Evolutionary conservation across 164 flowering plant genomes (phyloP).

Genomic region (Kingdonia uniflora): DNA sequence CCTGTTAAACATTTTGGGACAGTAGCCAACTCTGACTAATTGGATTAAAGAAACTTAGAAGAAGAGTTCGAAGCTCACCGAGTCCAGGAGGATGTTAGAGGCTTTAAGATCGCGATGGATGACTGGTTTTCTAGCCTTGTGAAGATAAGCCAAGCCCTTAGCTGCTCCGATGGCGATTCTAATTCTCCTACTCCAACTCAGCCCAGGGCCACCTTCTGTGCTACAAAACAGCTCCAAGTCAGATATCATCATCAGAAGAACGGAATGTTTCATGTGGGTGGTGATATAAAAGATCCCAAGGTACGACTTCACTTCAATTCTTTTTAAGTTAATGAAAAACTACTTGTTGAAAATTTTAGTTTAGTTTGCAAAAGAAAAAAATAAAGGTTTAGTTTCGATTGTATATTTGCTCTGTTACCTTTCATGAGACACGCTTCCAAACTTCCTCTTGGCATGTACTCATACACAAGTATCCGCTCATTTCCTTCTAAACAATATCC

Average conservation of each 20-base stretch:
- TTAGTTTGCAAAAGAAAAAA: too few species aligned
- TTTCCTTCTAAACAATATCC: conserved; percentile 19
- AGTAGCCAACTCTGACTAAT: background rate
- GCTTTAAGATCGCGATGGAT: conserved; percentile 29
- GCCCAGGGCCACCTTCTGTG: conserved; percentile 7
- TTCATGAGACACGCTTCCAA: conserved; percentile 22
- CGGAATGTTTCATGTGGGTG: background rate
- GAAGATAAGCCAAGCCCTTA: conserved; percentile 25
- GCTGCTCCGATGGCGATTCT: conserved; percentile 25
- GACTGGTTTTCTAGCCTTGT: conserved; percentile 14
- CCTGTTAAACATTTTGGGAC: too few species aligned
- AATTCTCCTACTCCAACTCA: conserved; percentile 25
- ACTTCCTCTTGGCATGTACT: conserved; percentile 26
- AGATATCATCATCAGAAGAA: background rate
- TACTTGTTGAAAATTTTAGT: background rate
- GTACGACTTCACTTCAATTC: background rate
- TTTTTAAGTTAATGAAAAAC: background rate
- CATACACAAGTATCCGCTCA: conserved; percentile 24
- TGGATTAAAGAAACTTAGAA: background rate
- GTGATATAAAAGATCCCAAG: background rate
- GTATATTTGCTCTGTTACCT: conserved; percentile 10
- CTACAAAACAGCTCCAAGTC: conserved; percentile 1
- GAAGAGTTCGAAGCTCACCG: conserved; percentile 10
- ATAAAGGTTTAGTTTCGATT: too few species aligned
- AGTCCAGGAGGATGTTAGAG: conserved; percentile 23